A percentile compares a stretch with the other conserved stretches of the same genome.
These are phyloP conservation scores for Annulohypoxylon nitens DNA, from an alignment of 495 filamentous ascomycete species.

Conservation along the genomic window DNA sequence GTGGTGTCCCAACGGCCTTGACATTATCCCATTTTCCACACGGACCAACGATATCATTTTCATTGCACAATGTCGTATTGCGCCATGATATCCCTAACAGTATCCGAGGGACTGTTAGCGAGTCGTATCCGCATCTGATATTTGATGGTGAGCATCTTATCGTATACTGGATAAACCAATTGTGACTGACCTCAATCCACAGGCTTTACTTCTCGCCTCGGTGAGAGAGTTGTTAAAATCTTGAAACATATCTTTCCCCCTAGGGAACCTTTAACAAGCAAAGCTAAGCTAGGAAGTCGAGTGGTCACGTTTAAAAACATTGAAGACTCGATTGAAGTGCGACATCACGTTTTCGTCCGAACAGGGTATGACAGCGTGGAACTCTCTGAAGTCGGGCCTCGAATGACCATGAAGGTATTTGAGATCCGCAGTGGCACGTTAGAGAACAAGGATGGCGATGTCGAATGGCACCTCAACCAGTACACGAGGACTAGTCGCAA, in stretches of 20 bases:
- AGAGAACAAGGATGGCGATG: constrained; percentile 95
- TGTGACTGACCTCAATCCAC: constrained; percentile 17
- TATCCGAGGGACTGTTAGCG: constrained; percentile 88
- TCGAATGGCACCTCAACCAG: constrained; percentile 94
- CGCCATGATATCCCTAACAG: constrained; percentile 93
- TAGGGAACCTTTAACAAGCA: constrained; percentile 74
- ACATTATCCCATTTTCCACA: constrained; percentile 90
- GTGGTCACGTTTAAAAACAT: constrained; percentile 96
- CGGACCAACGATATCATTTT: constrained; percentile 91
- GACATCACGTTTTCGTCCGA: constrained; percentile 64
- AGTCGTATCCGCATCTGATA: constrained; percentile 93
- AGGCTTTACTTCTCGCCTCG: constrained; percentile 85
- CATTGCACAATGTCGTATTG: constrained; percentile 93
- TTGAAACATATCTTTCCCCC: constrained; percentile 96
- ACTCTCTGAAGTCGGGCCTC: constrained; percentile 92
- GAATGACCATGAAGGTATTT: constrained; percentile 97
- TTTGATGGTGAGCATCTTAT: constrained; percentile 72
- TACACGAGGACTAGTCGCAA: constrained; percentile 93
- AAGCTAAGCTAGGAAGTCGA: constrained; percentile 81
- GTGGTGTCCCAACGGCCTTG: constrained; percentile 86
- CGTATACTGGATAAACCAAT: background rate
- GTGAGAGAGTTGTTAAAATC: constrained; percentile 86
- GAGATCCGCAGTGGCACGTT: constrained; percentile 93
- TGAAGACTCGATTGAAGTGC: constrained; percentile 87
- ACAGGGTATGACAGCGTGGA: constrained; percentile 83